phyloP scores from a whole-genome alignment of 805 yeast species.

The Suhomyces faveliae region DNA sequence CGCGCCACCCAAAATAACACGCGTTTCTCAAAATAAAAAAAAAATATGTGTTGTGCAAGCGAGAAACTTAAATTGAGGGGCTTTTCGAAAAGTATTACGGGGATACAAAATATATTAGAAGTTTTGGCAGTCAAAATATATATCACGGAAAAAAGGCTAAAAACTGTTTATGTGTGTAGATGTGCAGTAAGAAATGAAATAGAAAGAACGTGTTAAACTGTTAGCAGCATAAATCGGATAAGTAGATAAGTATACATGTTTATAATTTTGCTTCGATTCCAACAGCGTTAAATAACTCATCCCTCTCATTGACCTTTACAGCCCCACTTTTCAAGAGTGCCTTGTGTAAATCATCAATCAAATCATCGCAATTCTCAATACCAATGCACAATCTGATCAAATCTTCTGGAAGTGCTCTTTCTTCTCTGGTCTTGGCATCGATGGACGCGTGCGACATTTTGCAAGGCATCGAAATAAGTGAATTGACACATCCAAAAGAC shows the following conservation, averaged over 20 bases:
- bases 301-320: slow-evolving; percentile 38
- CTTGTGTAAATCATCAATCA: slow-evolving; percentile 72
- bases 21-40: slow-evolving; percentile 1
- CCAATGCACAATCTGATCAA: slow-evolving; percentile 88
- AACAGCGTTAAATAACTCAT: slow-evolving; percentile 41
- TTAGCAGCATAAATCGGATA: slow-evolving; percentile 5
- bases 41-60: not conserved
- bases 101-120: not conserved
- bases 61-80: not conserved
- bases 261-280: slow-evolving; percentile 29
- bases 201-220: not conserved
- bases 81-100: not conserved
- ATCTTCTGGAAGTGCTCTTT: slow-evolving; percentile 91
- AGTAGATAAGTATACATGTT: not conserved
- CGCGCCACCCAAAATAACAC: slow-evolving; percentile 7
- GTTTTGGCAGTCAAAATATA: not conserved
- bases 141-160: not conserved
- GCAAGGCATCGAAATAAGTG: slow-evolving; percentile 91
- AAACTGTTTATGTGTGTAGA: not conserved
- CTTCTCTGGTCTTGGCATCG: slow-evolving; percentile 80
- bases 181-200: not conserved
- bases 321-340: slow-evolving; percentile 72
- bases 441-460: slow-evolving; percentile 97
- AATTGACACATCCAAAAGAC: slow-evolving; percentile 91
- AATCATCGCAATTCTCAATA: slow-evolving; percentile 77